phyloP scores from a whole-genome alignment of 768 basidiomycete genomes.

The Suillus hirtellus region DNA sequence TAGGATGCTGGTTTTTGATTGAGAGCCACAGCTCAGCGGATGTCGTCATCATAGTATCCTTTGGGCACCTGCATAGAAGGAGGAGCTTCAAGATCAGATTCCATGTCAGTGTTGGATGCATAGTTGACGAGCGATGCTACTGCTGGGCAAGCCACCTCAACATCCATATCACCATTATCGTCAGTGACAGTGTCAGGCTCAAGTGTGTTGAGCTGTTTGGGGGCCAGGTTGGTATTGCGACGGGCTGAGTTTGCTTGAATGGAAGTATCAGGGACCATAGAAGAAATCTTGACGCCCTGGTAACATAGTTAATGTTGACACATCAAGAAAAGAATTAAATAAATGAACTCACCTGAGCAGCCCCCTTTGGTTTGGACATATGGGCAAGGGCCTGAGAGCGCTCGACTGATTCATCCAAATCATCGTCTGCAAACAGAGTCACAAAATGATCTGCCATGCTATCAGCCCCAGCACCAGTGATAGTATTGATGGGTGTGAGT shows the following conservation, averaged over 20 bases:
- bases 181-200: too few relatives aligned
- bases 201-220: neutral
- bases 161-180: too few relatives aligned
- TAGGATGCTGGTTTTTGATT: too few relatives aligned
- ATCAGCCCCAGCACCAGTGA: neutral
- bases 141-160: too few relatives aligned
- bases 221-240: neutral
- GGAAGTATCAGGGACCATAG: neutral
- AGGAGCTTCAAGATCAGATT: too few relatives aligned
- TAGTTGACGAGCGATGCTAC: too few relatives aligned
- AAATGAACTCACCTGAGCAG: neutral
- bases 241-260: neutral
- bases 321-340: neutral
- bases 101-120: too few relatives aligned
- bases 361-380: neutral
- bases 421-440: neutral
- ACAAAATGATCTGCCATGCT: neutral
- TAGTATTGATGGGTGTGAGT: neutral
- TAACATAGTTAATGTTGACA: neutral
- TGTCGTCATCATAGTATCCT: too few relatives aligned
- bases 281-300: neutral
- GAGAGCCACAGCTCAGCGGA: too few relatives aligned
- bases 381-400: neutral
- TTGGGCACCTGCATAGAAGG: too few relatives aligned
- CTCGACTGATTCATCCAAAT: neutral